A percentile compares a stretch with the other conserved stretches of the same genome.
phyloP scores from a whole-genome alignment of 1,139 yeast genomes.

The Hansenula sp. region DNA sequence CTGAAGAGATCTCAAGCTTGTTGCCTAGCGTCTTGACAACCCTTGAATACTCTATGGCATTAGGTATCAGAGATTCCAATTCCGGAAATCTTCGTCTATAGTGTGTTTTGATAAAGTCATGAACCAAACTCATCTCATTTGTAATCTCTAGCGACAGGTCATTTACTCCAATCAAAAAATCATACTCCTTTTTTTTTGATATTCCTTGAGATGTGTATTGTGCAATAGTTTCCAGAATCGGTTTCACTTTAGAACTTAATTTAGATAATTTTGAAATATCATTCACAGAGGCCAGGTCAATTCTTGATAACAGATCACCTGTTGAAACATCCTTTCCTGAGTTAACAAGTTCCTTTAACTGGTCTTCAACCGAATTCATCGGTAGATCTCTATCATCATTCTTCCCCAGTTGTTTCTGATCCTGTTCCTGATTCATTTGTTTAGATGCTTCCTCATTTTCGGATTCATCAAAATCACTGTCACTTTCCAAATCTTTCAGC shows the following conservation, averaged over 20 bases:
- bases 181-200: slow-evolving; percentile 33
- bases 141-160: slow-evolving; percentile 52
- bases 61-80: slow-evolving; percentile 57
- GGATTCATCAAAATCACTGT: slow-evolving; percentile 17
- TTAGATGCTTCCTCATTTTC: slow-evolving; percentile 6
- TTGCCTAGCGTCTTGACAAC: slow-evolving; percentile 52
- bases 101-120: slow-evolving; percentile 45
- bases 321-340: slow-evolving; percentile 7
- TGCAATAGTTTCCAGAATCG: slow-evolving; percentile 12
- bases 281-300: slow-evolving; percentile 8
- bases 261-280: slow-evolving; percentile 13
- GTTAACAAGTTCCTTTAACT: background rate
- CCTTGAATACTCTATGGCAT: slow-evolving; percentile 61
- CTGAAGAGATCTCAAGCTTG: slow-evolving; percentile 32
- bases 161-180: slow-evolving; percentile 52
- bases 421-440: background rate
- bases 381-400: slow-evolving; percentile 8
- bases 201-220: slow-evolving; percentile 10
- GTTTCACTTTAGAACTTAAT: slow-evolving; percentile 10
- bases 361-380: slow-evolving; percentile 6
- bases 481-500: slow-evolving; percentile 28
- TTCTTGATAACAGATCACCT: slow-evolving; percentile 5
- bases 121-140: slow-evolving; percentile 49
- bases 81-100: slow-evolving; percentile 71
- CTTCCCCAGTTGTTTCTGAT: slow-evolving; percentile 5